Base-by-base conservation (phyloP, 345 rosid species). In the Sisymbrium irio region DNA sequence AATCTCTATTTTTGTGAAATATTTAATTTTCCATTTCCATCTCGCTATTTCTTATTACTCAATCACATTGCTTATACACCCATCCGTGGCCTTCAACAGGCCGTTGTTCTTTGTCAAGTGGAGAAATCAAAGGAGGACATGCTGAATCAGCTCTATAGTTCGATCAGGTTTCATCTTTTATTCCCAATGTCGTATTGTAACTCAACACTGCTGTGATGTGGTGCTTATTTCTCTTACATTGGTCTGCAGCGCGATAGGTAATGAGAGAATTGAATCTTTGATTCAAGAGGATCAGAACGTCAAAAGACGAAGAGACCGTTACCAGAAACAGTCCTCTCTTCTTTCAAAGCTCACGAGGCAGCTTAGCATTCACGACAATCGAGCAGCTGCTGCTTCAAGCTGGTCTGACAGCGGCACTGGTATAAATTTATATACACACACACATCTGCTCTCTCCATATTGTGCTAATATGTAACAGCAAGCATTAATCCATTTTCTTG, bases 61-160 rank as follows among this genome's bases (percentile, higher is more conserved):
- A 33, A 51, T 51, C 33, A 51, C 57, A 25, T 51, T 22, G 9
- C n/a, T 22, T 27, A 27, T 22, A 13, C 3, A 28, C 37, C 15
- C 56, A 50, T 50, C 7, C 6, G 6, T 50, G 56, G 15, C 62
- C 62, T 64, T 64, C 70, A 73, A 79, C 96, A 96, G 99, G 98
- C 97, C 11, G 87, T 96, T 44, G 98, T 96, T 82, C 98, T 96
- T 74, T 96, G 99, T 81, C 99, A 96, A 88, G 99, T 96, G 40
- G 99, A 96, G 81, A 96, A 92, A 79, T 85, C 99, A 25, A 92
- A 88, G 81, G 99, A 96, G 83, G 98, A 96, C 75, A 96, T 96
- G 99, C 88, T 96, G 62, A 96, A 89, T 79, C 97, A 92, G 74
- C 79, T 96, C 45, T 96, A 96, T 75, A 89, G 96, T 76, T 86